Evolutionary conservation across 768 basidiomycete species (phyloP).

Genomic region (Omphalotus guepiniiformis): DNA sequence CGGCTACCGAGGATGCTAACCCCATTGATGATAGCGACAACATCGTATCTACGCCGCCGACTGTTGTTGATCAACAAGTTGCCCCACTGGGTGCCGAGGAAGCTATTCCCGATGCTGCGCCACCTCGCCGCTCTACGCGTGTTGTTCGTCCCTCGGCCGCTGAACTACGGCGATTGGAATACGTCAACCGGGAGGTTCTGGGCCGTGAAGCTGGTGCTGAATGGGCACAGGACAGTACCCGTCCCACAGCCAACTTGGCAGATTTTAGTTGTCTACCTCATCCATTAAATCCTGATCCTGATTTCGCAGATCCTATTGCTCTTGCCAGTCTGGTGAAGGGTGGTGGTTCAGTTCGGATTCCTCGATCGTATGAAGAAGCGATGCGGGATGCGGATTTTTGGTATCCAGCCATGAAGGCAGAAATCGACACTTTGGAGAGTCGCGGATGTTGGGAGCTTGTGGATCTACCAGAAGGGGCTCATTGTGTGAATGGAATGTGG

Average conservation of each 20-base stretch:
- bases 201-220: background rate
- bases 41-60: too few relatives aligned
- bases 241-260: too few relatives aligned
- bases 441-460: background rate
- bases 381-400: background rate
- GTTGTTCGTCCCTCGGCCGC: background rate
- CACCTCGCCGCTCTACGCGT: background rate
- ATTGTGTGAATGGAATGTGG: conserved; percentile 16
- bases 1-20: background rate
- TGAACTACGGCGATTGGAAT: background rate
- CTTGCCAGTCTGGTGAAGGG: background rate
- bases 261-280: too few relatives aligned
- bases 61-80: too few relatives aligned
- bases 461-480: background rate
- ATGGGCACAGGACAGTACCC: too few relatives aligned
- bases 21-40: background rate
- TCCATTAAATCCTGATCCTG: too few relatives aligned
- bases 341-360: background rate
- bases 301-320: background rate
- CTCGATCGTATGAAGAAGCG: background rate
- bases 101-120: background rate
- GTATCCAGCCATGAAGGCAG: background rate
- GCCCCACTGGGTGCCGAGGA: too few relatives aligned
- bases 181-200: background rate
- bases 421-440: background rate